phyloP scores from a whole-genome alignment of 2,329 filamentous ascomycete species.

The Cephalotrichum gorgonifer region DNA sequence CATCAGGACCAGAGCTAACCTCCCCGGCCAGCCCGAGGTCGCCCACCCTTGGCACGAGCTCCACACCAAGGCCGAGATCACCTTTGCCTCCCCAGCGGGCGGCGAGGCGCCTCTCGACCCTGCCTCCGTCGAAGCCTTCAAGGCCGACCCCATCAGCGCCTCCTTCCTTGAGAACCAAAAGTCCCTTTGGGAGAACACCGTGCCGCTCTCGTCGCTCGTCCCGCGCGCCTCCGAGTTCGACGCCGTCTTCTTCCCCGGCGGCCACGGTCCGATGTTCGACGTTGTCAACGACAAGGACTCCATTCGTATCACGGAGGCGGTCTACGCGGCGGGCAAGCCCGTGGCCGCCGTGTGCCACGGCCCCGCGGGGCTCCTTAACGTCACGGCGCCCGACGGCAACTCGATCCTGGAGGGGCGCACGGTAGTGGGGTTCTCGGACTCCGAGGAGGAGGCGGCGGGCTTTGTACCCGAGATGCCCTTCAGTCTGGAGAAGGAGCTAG shows the following conservation, averaged over 20 bases:
- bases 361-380: constrained; percentile 51
- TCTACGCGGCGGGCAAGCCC: constrained; percentile 49
- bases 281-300: constrained; percentile 46
- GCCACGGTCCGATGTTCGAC: constrained; percentile 58
- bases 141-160: constrained; percentile 38
- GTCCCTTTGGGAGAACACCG: constrained; percentile 53
- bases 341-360: constrained; percentile 62
- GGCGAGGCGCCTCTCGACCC: constrained; percentile 53
- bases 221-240: constrained; percentile 51
- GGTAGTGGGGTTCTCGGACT: constrained; percentile 54
- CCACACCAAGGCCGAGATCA: constrained; percentile 38
- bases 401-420: constrained; percentile 43
- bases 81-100: constrained; percentile 52
- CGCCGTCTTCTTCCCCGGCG: constrained; percentile 48
- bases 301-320: constrained; percentile 50
- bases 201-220: constrained; percentile 43
- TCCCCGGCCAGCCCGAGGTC: constrained; percentile 40
- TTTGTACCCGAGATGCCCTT: constrained; percentile 46
- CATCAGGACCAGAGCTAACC: neutral
- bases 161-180: constrained; percentile 46
- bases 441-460: constrained; percentile 37
- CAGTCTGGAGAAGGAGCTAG: constrained; percentile 44
- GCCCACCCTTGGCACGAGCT: constrained; percentile 55
- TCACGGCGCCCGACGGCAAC: constrained; percentile 37
- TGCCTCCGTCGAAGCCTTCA: constrained; percentile 42